A percentile compares a stretch with the other conserved stretches of the same genome.
These are phyloP conservation scores for Didymella lethalis DNA, from an alignment of 2,329 filamentous ascomycete genomes.

Conservation along the genomic window DNA sequence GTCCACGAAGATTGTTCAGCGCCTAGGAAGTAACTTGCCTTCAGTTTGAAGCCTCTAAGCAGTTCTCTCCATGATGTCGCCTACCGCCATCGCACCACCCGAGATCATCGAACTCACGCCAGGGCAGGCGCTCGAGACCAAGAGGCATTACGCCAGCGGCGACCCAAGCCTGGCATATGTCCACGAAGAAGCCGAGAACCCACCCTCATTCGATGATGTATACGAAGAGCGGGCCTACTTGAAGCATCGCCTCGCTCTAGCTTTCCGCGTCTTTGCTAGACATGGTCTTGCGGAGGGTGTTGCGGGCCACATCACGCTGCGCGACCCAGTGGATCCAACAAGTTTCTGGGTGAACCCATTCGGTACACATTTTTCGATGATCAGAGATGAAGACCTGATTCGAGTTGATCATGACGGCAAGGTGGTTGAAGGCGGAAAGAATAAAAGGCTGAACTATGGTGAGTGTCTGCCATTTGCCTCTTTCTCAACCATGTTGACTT, in stretches of 20 bases:
- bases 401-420: background rate
- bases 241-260: background rate
- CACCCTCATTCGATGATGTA: background rate
- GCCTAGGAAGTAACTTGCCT: too few species aligned
- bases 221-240: background rate
- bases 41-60: background rate
- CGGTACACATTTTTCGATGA: background rate
- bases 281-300: background rate
- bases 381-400: background rate
- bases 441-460: background rate
- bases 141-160: conserved; percentile 10
- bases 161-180: conserved; percentile 72
- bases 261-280: background rate
- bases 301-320: background rate
- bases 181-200: conserved; percentile 66
- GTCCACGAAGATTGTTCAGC: too few species aligned
- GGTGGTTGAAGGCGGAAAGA: background rate
- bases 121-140: background rate
- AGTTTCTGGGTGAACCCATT: too few species aligned
- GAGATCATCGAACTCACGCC: background rate
- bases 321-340: background rate
- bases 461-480: background rate
- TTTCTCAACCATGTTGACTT: background rate
- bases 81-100: background rate
- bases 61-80: background rate